Conservation (phyloP, 345 rosid genomes). For the Limnanthes douglasii region DNA sequence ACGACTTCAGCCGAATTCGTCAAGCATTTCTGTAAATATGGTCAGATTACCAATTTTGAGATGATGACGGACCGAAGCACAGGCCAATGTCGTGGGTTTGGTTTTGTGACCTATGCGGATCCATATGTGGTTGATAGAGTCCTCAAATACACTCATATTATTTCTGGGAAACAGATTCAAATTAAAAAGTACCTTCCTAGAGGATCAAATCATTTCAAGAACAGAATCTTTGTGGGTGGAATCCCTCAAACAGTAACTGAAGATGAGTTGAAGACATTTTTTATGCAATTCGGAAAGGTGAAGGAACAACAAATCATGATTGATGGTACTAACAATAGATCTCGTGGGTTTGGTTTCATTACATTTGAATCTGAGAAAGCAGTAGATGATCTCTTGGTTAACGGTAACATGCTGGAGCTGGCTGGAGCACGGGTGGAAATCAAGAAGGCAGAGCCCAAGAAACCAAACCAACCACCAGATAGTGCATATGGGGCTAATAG, state of each 20-base stretch:
- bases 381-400: slow-evolving; percentile 50
- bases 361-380: slow-evolving; percentile 53
- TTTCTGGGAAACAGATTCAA: slow-evolving; percentile 90
- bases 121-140: slow-evolving; percentile 80
- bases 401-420: slow-evolving; percentile 58
- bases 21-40: slow-evolving; percentile 74
- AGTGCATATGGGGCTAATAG: too few species aligned
- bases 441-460: slow-evolving; percentile 99
- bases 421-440: slow-evolving; percentile 81
- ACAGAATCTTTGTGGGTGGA: slow-evolving; percentile 96
- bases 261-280: slow-evolving; percentile 75
- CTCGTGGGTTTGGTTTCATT: slow-evolving; percentile 76
- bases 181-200: slow-evolving; percentile 82
- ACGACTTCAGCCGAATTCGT: slow-evolving; percentile 67
- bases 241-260: slow-evolving; percentile 71
- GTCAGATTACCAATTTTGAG: slow-evolving; percentile 87
- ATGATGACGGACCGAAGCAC: slow-evolving; percentile 93
- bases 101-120: slow-evolving; percentile 90
- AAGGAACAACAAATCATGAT: slow-evolving; percentile 59
- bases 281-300: slow-evolving; percentile 54
- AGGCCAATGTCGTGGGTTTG: slow-evolving; percentile 90
- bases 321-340: slow-evolving; percentile 59
- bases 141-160: slow-evolving; percentile 55
- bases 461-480: slow-evolving; percentile 54
- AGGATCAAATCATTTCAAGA: slow-evolving; percentile 77